These are phyloP conservation scores for Yamadazyma endophytica DNA, from an alignment of 805 yeast genomes.

Conservation along the genomic window DNA sequence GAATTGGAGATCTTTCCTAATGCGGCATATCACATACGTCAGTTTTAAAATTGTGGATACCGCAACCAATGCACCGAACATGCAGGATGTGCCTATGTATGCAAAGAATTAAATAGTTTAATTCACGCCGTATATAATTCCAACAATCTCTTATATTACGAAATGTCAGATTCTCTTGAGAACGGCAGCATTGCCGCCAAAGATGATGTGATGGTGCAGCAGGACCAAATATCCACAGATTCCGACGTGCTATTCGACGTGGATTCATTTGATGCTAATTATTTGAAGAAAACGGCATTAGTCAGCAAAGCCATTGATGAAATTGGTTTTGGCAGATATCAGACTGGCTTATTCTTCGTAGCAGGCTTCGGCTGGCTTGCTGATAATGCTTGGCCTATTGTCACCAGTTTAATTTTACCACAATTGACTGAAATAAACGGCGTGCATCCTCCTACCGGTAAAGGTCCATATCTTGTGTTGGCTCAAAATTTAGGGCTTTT, in stretches of 20 bases:
- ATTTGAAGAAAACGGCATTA: slow-evolving; percentile 19
- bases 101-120: no score
- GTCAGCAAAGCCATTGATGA: slow-evolving; percentile 28
- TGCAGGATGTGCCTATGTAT: no score
- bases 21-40: no score
- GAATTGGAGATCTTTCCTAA: slow-evolving; percentile 1
- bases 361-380: slow-evolving; percentile 59
- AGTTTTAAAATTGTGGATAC: no score
- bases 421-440: slow-evolving; percentile 29
- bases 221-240: not conserved
- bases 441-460: slow-evolving; percentile 29
- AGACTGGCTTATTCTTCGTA: slow-evolving; percentile 45
- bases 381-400: slow-evolving; percentile 39
- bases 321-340: slow-evolving; percentile 43
- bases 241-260: slow-evolving; percentile 3
- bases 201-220: not conserved
- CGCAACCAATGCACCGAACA: no score
- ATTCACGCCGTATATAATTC: no score
- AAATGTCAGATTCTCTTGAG: no score
- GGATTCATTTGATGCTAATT: slow-evolving; percentile 12
- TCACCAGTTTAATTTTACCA: slow-evolving; percentile 27
- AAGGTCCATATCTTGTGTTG: slow-evolving; percentile 34
- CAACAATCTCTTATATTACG: no score
- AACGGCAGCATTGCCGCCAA: no score
- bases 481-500: slow-evolving; percentile 41